Evolutionary conservation across 345 rosid species (phyloP).

Genomic region (Nasturtium officinale): DNA sequence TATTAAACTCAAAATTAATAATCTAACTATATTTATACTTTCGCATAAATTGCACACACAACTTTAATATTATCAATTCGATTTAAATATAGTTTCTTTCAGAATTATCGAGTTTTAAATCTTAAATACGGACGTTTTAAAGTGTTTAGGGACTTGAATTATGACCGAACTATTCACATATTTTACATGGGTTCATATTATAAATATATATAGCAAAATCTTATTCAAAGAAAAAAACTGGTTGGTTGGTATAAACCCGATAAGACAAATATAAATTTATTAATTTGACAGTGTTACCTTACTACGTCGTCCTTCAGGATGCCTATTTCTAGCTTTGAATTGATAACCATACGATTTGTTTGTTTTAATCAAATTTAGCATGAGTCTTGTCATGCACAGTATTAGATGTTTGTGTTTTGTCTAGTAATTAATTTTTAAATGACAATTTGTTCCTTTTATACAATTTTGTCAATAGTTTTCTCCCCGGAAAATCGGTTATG

Average conservation of each 20-base stretch:
- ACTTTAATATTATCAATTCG: not conserved
- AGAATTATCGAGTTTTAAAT: not conserved
- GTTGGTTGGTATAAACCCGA: not conserved
- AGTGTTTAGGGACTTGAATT: not conserved
- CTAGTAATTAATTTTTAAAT: not conserved
- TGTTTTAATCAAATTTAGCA: not conserved
- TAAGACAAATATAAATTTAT: too few relatives aligned
- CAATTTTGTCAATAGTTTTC: slow-evolving; percentile 3
- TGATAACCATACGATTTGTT: not conserved
- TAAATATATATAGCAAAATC: not conserved
- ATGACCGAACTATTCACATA: not conserved
- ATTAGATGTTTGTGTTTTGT: slow-evolving; percentile 9
- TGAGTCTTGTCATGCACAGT: not conserved
- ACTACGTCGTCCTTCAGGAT: not conserved
- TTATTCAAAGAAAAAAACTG: not conserved
- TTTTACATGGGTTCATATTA: not conserved
- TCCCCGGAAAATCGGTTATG: slow-evolving; percentile 18
- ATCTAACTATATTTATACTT: slow-evolving; percentile 33
- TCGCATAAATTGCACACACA: not conserved
- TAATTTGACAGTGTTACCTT: not conserved
- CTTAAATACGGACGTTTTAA: not conserved
- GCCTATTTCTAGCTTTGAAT: not conserved
- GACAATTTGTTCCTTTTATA: slow-evolving; percentile 9
- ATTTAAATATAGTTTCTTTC: not conserved
- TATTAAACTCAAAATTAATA: slow-evolving; percentile 21